phyloP scores from a whole-genome alignment of 1,139 yeast species.

The Protomyces gravidus region DNA sequence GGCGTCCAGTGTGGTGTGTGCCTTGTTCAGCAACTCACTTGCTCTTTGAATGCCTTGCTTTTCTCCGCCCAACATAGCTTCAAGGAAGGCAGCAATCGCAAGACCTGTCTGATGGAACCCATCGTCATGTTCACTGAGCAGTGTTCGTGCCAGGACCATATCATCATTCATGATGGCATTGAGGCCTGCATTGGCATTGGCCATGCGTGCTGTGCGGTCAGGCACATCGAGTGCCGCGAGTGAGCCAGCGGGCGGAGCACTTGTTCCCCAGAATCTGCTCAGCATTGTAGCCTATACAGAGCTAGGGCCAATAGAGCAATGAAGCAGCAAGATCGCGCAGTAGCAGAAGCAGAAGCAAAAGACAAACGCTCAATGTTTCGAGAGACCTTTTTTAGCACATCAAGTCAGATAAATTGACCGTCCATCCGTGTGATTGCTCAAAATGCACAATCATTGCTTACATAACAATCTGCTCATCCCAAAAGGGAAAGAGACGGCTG shows the following conservation, averaged over 20 bases:
- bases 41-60: slow-evolving; percentile 53
- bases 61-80: slow-evolving; percentile 12
- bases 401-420: too few relatives aligned
- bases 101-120: slow-evolving; percentile 8
- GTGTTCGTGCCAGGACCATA: background rate
- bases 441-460: too few relatives aligned
- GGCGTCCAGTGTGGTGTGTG: slow-evolving; percentile 65
- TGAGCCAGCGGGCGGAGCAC: slow-evolving; percentile 3
- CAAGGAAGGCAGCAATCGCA: slow-evolving; percentile 1
- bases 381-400: too few relatives aligned
- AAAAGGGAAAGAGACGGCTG: too few relatives aligned
- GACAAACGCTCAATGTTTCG: too few relatives aligned
- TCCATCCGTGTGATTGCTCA: too few relatives aligned
- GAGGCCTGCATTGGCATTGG: slow-evolving; percentile 4
- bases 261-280: slow-evolving; percentile 7
- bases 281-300: too few relatives aligned
- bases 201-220: slow-evolving; percentile 4
- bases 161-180: slow-evolving; percentile 44
- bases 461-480: too few relatives aligned
- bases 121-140: slow-evolving; percentile 4
- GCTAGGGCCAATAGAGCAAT: too few relatives aligned
- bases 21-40: slow-evolving; percentile 62
- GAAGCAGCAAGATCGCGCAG: too few relatives aligned
- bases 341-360: too few relatives aligned
- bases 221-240: background rate